Evolutionary conservation across 2,329 filamentous ascomycete genomes (phyloP), one percentile per base, ranked within the genome.

Genomic region (Chaetomium globosum): DNA sequence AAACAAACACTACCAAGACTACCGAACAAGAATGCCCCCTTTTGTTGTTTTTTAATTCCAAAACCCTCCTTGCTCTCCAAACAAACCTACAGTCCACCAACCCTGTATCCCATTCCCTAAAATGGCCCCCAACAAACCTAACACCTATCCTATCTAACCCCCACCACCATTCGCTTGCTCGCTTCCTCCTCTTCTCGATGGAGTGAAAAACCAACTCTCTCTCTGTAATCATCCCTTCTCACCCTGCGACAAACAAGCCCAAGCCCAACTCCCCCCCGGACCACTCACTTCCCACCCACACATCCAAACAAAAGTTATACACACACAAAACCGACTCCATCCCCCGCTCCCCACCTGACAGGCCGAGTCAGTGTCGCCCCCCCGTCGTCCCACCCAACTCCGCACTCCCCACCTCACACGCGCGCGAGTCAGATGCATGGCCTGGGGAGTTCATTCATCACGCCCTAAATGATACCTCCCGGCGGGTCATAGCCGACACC

Each of bases 401-500:
- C 28, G 16, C 28, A n/a, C 19, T 12, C n/a, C 16, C 57, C 23
- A 26, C 12, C 48, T 23, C 52, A 36, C 46, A 33, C 52, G 31
- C 48, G 31, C 48, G 4, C 30, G 52, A 10, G 36, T 30, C 36
- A 30, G 13, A 56, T 26, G 4, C 2, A 12, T n/a, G 31, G 10
- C 51, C 28, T 7, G 13, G 4, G 46, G 21, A 5, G 9, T 28
- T 6, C 26, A 60, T 39, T 48, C 28, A 28, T 7, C 28, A 26
- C 26, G 4, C 12, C 66, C 69, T 70, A 87, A 74, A 87, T 87
- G 69, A 87, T 87, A 52, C 85, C 85, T 49, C 85, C 85, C 1
- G 85, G 85, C 21, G 84, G 85, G 69, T 86, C 84, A 71, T 86
- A 87, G 28, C 78, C 79, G 28, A 77, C 78, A 21, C 78, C 77